These are phyloP conservation scores for Hyaloscypha bicolor DNA, from an alignment of 495 filamentous ascomycete species.

Conservation along the genomic window DNA sequence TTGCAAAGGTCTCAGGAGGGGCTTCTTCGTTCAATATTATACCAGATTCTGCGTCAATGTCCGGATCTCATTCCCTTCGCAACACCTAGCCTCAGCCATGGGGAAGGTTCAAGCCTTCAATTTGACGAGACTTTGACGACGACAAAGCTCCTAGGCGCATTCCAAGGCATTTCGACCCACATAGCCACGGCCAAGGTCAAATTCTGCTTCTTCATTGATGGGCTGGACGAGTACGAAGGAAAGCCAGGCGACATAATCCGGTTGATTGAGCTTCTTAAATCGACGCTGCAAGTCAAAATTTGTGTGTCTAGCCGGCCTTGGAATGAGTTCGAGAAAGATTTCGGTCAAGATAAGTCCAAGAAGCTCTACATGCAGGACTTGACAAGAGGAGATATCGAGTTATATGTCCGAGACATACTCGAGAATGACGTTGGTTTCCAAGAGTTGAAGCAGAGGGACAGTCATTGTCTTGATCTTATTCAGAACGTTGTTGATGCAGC, in stretches of 20 bases:
- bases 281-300: slow-evolving; percentile 41
- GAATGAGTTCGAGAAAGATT: slow-evolving; percentile 40
- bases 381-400: slow-evolving; percentile 18
- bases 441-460: not conserved
- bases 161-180: slow-evolving; percentile 25
- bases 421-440: not conserved
- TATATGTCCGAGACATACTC: slow-evolving; percentile 15
- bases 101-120: not conserved
- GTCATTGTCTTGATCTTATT: not conserved
- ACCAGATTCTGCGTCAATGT: slow-evolving; percentile 36
- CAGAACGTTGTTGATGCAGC: slow-evolving; percentile 17
- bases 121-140: not conserved
- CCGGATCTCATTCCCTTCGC: slow-evolving; percentile 4
- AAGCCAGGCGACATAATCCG: slow-evolving; percentile 34
- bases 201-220: slow-evolving; percentile 49
- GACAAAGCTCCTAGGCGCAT: not conserved
- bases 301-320: slow-evolving; percentile 54
- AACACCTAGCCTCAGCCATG: not conserved
- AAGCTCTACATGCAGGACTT: slow-evolving; percentile 26
- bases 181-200: not conserved
- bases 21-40: slow-evolving; percentile 26
- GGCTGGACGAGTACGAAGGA: slow-evolving; percentile 35
- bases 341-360: slow-evolving; percentile 6
- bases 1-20: not conserved
- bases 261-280: slow-evolving; percentile 20